A percentile compares a stretch with the other conserved stretches of the same genome.
Evolutionary conservation across 73 alveolate genomes (phyloP).

Genomic region (Strombidium stylifer): DNA sequence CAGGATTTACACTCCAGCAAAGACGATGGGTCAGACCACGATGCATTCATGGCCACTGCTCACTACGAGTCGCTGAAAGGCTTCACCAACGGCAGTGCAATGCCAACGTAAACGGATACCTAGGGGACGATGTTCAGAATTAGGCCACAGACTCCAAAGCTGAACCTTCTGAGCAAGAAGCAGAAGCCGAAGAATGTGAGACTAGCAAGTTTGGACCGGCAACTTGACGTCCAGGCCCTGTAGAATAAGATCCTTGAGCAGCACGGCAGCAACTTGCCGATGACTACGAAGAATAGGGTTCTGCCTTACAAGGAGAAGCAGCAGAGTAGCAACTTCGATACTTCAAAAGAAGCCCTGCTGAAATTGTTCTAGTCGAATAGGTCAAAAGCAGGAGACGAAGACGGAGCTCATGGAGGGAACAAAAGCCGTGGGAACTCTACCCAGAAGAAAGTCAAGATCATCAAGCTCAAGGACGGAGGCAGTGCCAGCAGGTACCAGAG

Average conservation of each 20-base stretch:
- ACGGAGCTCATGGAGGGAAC: too few relatives aligned
- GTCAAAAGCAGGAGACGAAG: too few relatives aligned
- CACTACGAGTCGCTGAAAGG: neutral
- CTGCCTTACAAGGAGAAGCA: too few relatives aligned
- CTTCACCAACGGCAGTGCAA: too few relatives aligned
- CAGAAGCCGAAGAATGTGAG: constrained; percentile 7
- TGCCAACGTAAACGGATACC: constrained; percentile 29
- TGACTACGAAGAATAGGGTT: too few relatives aligned
- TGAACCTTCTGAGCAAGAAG: constrained; percentile 33
- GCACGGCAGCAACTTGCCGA: too few relatives aligned
- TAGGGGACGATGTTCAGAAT: constrained; percentile 46
- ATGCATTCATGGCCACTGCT: neutral
- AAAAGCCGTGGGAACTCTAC: too few relatives aligned
- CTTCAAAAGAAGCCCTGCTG: neutral
- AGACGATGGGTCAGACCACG: too few relatives aligned
- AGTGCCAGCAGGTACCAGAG: too few relatives aligned
- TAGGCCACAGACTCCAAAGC: constrained; percentile 50
- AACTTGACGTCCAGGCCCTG: neutral
- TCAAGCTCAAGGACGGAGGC: too few relatives aligned
- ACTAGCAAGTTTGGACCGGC: neutral
- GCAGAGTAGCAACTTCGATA: neutral
- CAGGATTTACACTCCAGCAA: neutral
- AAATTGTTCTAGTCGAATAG: too few relatives aligned
- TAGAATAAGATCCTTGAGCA: neutral
- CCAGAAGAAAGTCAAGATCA: too few relatives aligned